A percentile compares a stretch with the other conserved stretches of the same genome.
phyloP scores from a whole-genome alignment of 306 rosid species.

The Betula pendula region DNA sequence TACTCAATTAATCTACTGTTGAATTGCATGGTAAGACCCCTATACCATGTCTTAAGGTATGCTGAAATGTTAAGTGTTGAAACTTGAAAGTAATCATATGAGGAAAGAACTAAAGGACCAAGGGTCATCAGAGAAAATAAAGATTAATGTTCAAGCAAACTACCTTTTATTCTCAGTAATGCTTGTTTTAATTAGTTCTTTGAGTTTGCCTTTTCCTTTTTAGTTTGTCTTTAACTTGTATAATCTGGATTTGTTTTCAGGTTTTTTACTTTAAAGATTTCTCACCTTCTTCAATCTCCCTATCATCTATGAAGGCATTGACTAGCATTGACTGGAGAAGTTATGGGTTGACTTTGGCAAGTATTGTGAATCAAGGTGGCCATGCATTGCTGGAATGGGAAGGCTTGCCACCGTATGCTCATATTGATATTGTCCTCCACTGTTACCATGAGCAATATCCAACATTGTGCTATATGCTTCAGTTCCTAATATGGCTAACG shows the following conservation, averaged over 20 bases:
- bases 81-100: background rate
- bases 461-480: background rate
- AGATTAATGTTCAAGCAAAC: background rate
- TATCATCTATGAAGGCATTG: constrained; percentile 63
- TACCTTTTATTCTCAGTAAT: background rate
- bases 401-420: constrained; percentile 51
- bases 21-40: background rate
- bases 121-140: background rate
- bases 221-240: constrained; percentile 20
- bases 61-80: background rate
- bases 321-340: constrained; percentile 67
- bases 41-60: background rate
- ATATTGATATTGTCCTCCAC: constrained; percentile 75
- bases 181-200: background rate
- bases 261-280: constrained; percentile 75
- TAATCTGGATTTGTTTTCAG: constrained; percentile 44
- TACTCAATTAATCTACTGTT: background rate
- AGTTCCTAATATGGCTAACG: background rate
- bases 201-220: constrained; percentile 5
- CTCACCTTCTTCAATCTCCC: constrained; percentile 51
- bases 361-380: constrained; percentile 51
- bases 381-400: constrained; percentile 71
- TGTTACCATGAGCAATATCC: constrained; percentile 68
- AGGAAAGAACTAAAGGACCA: background rate
- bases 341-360: constrained; percentile 67